A percentile compares a stretch with the other conserved stretches of the same genome.
phyloP scores from a whole-genome alignment of 2,329 filamentous ascomycete genomes.

The Pyrenochaeta sp. region DNA sequence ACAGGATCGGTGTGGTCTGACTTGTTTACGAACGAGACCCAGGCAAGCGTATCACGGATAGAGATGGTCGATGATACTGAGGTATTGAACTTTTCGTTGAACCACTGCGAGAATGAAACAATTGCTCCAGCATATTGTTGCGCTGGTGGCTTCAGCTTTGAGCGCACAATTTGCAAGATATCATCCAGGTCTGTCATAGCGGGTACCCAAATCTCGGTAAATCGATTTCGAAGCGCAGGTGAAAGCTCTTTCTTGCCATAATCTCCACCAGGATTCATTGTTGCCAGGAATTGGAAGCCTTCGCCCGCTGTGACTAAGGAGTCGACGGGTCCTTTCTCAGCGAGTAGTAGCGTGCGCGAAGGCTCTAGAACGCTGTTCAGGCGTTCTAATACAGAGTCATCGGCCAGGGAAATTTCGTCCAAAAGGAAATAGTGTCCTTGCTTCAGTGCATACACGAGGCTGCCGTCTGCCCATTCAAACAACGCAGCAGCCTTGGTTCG shows the following conservation, averaged over 20 bases:
- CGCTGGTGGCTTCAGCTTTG: slow-evolving; percentile 70
- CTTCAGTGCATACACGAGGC: slow-evolving; percentile 92
- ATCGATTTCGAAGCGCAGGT: slow-evolving; percentile 90
- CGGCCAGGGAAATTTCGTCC: slow-evolving; percentile 96
- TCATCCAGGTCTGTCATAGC: slow-evolving; percentile 84
- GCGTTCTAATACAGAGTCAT: slow-evolving; percentile 95
- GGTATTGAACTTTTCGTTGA: slow-evolving; percentile 79
- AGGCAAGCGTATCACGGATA: slow-evolving; percentile 88
- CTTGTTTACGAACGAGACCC: slow-evolving; percentile 90
- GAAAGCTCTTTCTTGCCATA: slow-evolving; percentile 98
- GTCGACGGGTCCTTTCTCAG: slow-evolving; percentile 89
- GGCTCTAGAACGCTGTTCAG: slow-evolving; percentile 97
- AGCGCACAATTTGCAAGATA: slow-evolving; percentile 82
- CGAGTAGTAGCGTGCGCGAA: slow-evolving; percentile 82
- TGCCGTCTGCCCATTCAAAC: slow-evolving; percentile 97
- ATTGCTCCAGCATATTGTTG: slow-evolving; percentile 71
- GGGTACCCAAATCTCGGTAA: slow-evolving; percentile 99
- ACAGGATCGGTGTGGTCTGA: slow-evolving; percentile 58
- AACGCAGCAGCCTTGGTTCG: slow-evolving; percentile 77
- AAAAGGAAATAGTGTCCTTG: slow-evolving; percentile 88
- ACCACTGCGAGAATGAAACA: slow-evolving; percentile 91
- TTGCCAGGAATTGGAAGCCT: slow-evolving; percentile 95
- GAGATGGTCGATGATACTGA: slow-evolving; percentile 81
- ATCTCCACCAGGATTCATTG: slow-evolving; percentile 98
- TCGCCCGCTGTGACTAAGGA: slow-evolving; percentile 77